Conservation (phyloP, 352 stramenopile species). For the Phytophthora pini region DNA sequence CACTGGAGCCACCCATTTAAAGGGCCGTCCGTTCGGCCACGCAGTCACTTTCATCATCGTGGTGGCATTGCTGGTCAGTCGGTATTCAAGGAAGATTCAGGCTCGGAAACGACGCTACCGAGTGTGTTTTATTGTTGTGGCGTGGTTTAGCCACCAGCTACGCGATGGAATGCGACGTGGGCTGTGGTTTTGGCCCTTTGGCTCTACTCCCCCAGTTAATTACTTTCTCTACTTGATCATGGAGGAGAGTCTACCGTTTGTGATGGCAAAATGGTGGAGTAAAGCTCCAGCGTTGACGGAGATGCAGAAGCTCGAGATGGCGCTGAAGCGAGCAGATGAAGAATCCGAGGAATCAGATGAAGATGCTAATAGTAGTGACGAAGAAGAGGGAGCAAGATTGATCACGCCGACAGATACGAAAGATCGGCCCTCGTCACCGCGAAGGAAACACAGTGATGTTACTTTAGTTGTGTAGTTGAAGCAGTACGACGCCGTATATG, state of each 20-base stretch:
- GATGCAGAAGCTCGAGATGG: conserved; percentile 33
- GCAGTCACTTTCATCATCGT: conserved; percentile 71
- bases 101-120: conserved; percentile 32
- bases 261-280: conserved; percentile 47
- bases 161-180: conserved; percentile 67
- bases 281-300: conserved; percentile 26
- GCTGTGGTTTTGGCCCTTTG: conserved; percentile 78
- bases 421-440: background rate
- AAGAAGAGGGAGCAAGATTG: conserved; percentile 27
- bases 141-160: conserved; percentile 73
- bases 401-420: conserved; percentile 9
- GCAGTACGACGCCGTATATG: too few relatives aligned
- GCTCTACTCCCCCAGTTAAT: conserved; percentile 64
- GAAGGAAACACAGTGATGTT: conserved; percentile 4
- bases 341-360: conserved; percentile 22
- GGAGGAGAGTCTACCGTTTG: conserved; percentile 58
- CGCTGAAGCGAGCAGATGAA: conserved; percentile 22
- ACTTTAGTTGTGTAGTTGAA: conserved; percentile 18
- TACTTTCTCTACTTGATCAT: conserved; percentile 72
- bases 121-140: conserved; percentile 61
- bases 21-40: conserved; percentile 69
- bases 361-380: conserved; percentile 19
- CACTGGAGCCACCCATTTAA: conserved; percentile 60
- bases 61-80: conserved; percentile 46
- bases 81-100: conserved; percentile 34